Percentiles rank a stretch among this genome's conserved stretches.
These are phyloP conservation scores for Henckelia pumila DNA, from an alignment of 257 asterid genomes.

Conservation along the genomic window DNA sequence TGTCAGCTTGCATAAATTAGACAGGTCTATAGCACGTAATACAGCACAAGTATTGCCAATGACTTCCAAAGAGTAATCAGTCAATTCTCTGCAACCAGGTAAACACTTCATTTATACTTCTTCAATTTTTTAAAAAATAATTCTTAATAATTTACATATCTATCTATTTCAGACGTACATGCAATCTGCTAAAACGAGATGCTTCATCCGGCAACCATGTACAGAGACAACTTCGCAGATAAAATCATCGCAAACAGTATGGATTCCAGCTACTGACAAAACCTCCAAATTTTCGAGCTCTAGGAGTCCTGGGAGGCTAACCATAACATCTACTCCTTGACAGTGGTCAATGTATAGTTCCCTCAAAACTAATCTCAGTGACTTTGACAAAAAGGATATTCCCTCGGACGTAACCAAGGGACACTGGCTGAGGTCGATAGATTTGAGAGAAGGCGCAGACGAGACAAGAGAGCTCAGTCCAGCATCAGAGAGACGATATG, in stretches of 20 bases:
- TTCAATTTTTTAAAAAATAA: slow-evolving; percentile 5
- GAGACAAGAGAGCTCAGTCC: slow-evolving; percentile 63
- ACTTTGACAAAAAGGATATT: slow-evolving; percentile 50
- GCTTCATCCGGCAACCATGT: slow-evolving; percentile 73
- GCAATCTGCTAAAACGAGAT: slow-evolving; percentile 75
- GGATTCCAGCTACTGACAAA: slow-evolving; percentile 69
- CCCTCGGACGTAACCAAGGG: slow-evolving; percentile 77
- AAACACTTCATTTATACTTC: not conserved
- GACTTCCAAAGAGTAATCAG: slow-evolving; percentile 58
- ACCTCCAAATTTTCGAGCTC: slow-evolving; percentile 78
- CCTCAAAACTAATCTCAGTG: slow-evolving; percentile 60
- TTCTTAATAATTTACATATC: slow-evolving; percentile 3
- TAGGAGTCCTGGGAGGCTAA: slow-evolving; percentile 61
- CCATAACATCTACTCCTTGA: slow-evolving; percentile 67
- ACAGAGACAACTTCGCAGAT: slow-evolving; percentile 39
- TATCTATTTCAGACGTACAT: slow-evolving; percentile 42
- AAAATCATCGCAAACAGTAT: slow-evolving; percentile 67
- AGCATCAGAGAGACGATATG: slow-evolving; percentile 85
- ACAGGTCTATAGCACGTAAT: slow-evolving; percentile 61
- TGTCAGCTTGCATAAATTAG: slow-evolving; percentile 62
- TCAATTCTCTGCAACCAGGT: slow-evolving; percentile 61
- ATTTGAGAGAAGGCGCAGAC: slow-evolving; percentile 80
- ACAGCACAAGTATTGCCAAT: slow-evolving; percentile 58
- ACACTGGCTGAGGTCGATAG: slow-evolving; percentile 81
- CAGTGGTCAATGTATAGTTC: slow-evolving; percentile 73